Percentiles rank a stretch among this genome's conserved stretches.
phyloP scores from a whole-genome alignment of 345 rosid genomes.

The Salix udensis region DNA sequence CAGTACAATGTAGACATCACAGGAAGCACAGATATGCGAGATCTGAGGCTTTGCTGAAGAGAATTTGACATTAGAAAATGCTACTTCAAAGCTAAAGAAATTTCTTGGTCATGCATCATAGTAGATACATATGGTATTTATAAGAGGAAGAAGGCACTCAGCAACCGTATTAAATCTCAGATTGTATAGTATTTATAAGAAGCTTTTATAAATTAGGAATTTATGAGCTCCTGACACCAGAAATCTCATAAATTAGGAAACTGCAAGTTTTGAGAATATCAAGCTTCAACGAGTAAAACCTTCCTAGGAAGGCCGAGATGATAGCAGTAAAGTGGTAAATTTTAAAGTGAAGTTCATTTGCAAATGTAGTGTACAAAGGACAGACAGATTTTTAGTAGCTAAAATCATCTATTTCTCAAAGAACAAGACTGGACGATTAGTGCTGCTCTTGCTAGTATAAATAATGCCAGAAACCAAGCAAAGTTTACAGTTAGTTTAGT shows the following conservation, averaged over 20 bases:
- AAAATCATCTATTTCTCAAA: too few relatives aligned
- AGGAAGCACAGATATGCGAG: slow-evolving; percentile 53
- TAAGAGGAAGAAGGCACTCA: background rate
- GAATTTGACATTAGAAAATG: background rate
- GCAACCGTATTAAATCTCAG: background rate
- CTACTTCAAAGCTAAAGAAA: background rate
- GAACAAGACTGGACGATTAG: background rate
- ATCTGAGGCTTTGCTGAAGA: slow-evolving; percentile 28
- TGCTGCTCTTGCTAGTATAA: background rate
- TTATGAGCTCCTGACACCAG: background rate
- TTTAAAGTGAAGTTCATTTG: background rate
- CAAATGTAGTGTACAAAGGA: too few relatives aligned
- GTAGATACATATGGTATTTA: background rate
- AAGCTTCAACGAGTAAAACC: background rate
- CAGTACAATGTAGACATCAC: slow-evolving; percentile 40
- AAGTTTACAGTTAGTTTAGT: background rate
- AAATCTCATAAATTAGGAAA: background rate
- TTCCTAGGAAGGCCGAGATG: background rate
- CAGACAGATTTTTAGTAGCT: too few relatives aligned
- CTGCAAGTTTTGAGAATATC: background rate
- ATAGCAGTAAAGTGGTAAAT: background rate
- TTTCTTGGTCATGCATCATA: slow-evolving; percentile 2
- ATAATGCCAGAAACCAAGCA: background rate
- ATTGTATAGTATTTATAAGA: background rate
- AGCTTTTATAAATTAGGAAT: too few relatives aligned